Base-by-base conservation (phyloP, 2,329 filamentous ascomycete genomes). In the Herpotrichia juniperi region DNA sequence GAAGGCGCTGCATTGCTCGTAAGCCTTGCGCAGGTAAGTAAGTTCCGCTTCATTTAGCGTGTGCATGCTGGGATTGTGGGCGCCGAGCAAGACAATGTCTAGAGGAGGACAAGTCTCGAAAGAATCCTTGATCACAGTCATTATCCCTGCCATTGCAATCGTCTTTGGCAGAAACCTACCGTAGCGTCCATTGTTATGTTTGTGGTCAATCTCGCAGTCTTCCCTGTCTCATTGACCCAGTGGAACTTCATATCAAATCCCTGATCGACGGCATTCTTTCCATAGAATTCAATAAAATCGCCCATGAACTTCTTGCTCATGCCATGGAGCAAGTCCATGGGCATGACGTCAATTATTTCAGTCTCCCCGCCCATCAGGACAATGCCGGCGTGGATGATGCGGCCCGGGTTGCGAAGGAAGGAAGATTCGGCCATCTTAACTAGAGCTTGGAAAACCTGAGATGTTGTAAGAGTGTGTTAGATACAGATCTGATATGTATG, bases 21-120 rank as follows among this genome's bases (percentile, higher is more conserved):
- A 72, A 8, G 60, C 50, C 51, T 76, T 73, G 42, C 70, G 73
- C 32, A 77, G 55, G 54, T 71, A 79, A 7, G 58, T 62, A 2
- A 74, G 52, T 47, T 79, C 76, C 4, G 57, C 53, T 9, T 68
- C 62, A n/a, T 43, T 74, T 2, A 63, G 59, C 4, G 55, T 50
- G 46, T 78, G 73, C 9, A 9, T 9, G 2, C 32, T 42, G 1
- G 53, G 3, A 11, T 62, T 31, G 28, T 70, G 61, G 5, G 77
- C 76, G 0, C 77, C 76, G 48, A 78, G 73, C 37, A 79, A 65
- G 16, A 73, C 70, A 43, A 78, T 71, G 51, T 79, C 77, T 6
- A 79, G 64, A 0, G 66, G 56, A 0, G 76, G 76, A 39, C 75
- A 78, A 1, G 66, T 67, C 3, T 67, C 67, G 24, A 77, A 78